Evolutionary conservation across 495 filamentous ascomycete species (phyloP), one percentile per base, ranked within the genome.

Genomic region (Saxispiralis lemnorum): DNA sequence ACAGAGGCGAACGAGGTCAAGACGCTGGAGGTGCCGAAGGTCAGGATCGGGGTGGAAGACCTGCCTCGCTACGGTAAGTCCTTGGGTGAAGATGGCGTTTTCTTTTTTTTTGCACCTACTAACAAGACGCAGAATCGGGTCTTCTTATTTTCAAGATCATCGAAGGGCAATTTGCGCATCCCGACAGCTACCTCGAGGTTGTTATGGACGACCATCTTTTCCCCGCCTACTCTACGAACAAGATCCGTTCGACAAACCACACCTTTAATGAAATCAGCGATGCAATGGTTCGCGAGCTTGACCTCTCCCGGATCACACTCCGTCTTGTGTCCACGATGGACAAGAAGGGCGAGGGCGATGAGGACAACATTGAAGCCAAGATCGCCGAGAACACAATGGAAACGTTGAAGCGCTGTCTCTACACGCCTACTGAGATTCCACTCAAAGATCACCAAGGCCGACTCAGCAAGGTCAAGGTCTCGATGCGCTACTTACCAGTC

Each of bases 141-240:
- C 72, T 99, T 39, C 68, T 99, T 42, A 81, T 96, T 36, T 96
- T 96, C 73, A 86, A 84, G 55, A 70, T 99, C 45, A 78, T 94
- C 53, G 84, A 95, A 47, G 84, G 76, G 20, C 73, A 92, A 33
- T 67, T 96, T 46, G 70, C 79, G 13, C 77, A 81, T 44, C 75
- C 66, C 37, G 72, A 85, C 51, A 78, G 76, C 17, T 76, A 83
- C 52, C 63, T 99, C 30, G 87, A 99, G 55, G 76, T 96, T 15
- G 56, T 92, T 36, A 87, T 96, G 62, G 89, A 99, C 60, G 89
- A 99, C 54, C 83, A 86, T 70, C 70, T 81, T 35, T 96, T 88
- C 69, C 82, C 89, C 1, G 78, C 85, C 1, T 95, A 92, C 55
- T 65, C 67, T n/a, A 85, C 83, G 12, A 70, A 77, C 7, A 83